Percentiles rank a stretch among this genome's conserved stretches.
phyloP scores from a whole-genome alignment of 768 basidiomycete species.

The Asterophora lycoperdoides region DNA sequence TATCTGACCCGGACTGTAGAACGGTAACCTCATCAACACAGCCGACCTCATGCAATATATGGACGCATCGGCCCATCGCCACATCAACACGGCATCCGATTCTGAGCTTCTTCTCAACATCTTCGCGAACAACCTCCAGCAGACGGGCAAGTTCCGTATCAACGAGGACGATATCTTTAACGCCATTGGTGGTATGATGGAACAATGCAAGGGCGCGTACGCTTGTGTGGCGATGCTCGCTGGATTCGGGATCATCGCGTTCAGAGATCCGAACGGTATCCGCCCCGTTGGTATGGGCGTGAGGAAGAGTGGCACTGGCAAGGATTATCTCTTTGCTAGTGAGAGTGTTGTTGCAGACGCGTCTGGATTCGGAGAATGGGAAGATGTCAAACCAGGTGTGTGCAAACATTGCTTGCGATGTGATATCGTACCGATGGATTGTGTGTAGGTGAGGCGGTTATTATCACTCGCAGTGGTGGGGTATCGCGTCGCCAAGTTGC shows the following conservation, averaged over 20 bases:
- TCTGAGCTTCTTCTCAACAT: slow-evolving; percentile 97
- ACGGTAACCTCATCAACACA: slow-evolving; percentile 98
- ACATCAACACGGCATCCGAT: slow-evolving; percentile 98
- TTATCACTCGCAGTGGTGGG: slow-evolving; percentile 77
- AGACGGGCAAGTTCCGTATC: slow-evolving; percentile 98
- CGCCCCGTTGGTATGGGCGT: slow-evolving; percentile 86
- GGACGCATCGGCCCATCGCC: slow-evolving; percentile 94
- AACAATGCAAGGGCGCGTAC: slow-evolving; percentile 87
- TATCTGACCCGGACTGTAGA: slow-evolving; percentile 44
- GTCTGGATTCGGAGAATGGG: slow-evolving; percentile 86
- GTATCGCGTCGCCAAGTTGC: slow-evolving; percentile 75
- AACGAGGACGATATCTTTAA: slow-evolving; percentile 99
- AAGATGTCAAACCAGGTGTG: slow-evolving; percentile 86
- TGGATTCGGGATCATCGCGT: slow-evolving; percentile 96
- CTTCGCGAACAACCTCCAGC: slow-evolving; percentile 95
- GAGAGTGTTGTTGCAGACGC: slow-evolving; percentile 98
- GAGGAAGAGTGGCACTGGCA: slow-evolving; percentile 53
- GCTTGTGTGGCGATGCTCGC: slow-evolving; percentile 99
- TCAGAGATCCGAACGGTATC: slow-evolving; percentile 97
- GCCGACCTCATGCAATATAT: slow-evolving; percentile 81
- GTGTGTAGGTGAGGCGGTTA: slow-evolving; percentile 81
- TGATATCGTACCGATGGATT: not conserved
- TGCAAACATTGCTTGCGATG: slow-evolving; percentile 3
- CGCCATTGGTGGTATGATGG: slow-evolving; percentile 86
- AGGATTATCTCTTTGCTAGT: slow-evolving; percentile 87